Evolutionary conservation across 2,329 filamentous ascomycete genomes (phyloP), one percentile per base, ranked within the genome.

Genomic region (Capronia epimyces): DNA sequence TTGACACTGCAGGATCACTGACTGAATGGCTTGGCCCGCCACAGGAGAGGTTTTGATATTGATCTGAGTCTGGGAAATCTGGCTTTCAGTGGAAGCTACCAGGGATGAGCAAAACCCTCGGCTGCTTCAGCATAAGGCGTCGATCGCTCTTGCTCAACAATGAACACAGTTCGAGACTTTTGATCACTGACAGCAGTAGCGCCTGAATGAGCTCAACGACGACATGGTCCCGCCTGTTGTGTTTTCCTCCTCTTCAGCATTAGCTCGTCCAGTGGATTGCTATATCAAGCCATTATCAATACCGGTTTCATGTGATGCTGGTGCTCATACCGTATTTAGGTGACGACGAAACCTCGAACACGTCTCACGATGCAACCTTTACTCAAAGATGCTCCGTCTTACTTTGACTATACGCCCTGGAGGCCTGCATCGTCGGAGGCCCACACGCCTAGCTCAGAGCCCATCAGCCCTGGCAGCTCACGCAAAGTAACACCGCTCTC

Each of bases 1-100:
- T 67, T 87, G 61, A 79, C 80, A 50, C 63, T 87, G 34, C 74
- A 47, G 20, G 46, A 48, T 49, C 45, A 27, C 21, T 45, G n/a
- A 20, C 4, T 12, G n/a, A 37, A 18, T 7, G 16, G 16, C 3
- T 18, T 18, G 15, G 34, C 6, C 7, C 27, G 13, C 13, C n/a
- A n/a, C n/a, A n/a, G n/a, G n/a, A n/a, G n/a, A n/a, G n/a, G n/a
- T n/a, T n/a, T n/a, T n/a, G n/a, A n/a, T n/a, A n/a, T n/a, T n/a
- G n/a, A n/a, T n/a, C n/a, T n/a, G n/a, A n/a, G n/a, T n/a, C n/a
- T n/a, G n/a, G n/a, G n/a, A n/a, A n/a, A n/a, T n/a, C n/a, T n/a
- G n/a, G n/a, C n/a, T n/a, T n/a, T n/a, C n/a, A n/a, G n/a, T n/a
- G n/a, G n/a, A 32, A 15, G 8, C 27, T 31, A 8, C 27, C 27